phyloP scores from a whole-genome alignment of 2,329 filamentous ascomycete species.

The Cercospora sojina region DNA sequence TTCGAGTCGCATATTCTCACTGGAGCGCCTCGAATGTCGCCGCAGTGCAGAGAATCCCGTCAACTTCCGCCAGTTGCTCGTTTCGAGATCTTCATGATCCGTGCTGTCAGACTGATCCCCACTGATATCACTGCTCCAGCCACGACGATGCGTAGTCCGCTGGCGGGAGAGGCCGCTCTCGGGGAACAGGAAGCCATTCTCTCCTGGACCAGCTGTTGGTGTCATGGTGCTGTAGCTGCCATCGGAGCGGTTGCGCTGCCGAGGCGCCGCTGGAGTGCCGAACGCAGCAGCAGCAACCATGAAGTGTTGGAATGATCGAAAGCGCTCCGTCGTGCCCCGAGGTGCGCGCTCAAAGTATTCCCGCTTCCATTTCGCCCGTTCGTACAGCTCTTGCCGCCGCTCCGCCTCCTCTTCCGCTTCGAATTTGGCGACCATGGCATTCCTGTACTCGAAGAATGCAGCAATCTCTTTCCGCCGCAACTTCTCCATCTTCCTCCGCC shows the following conservation, averaged over 20 bases:
- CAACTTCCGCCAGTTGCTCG: slow-evolving; percentile 16
- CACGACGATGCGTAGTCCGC: slow-evolving; percentile 30
- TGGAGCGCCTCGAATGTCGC: slow-evolving; percentile 13
- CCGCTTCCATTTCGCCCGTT: slow-evolving; percentile 35
- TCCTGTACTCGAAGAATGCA: slow-evolving; percentile 34
- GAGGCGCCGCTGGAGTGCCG: slow-evolving; percentile 21
- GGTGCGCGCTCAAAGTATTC: slow-evolving; percentile 37
- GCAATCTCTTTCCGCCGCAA: slow-evolving; percentile 34
- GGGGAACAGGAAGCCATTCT: slow-evolving; percentile 26
- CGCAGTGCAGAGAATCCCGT: slow-evolving; percentile 22
- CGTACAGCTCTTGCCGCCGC: slow-evolving; percentile 30
- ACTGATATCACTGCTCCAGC: slow-evolving; percentile 38
- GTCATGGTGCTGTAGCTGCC: slow-evolving; percentile 29
- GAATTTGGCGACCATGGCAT: slow-evolving; percentile 37
- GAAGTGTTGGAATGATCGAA: slow-evolving; percentile 34
- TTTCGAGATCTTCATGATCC: slow-evolving; percentile 26
- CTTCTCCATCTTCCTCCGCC: slow-evolving; percentile 36
- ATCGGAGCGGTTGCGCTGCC: slow-evolving; percentile 28
- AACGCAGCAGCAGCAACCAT: slow-evolving; percentile 34
- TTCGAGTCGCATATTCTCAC: slow-evolving; percentile 8
- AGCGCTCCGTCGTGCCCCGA: slow-evolving; percentile 33
- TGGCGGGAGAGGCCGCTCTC: slow-evolving; percentile 25
- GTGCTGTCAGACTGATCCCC: slow-evolving; percentile 39
- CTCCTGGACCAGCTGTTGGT: slow-evolving; percentile 24
- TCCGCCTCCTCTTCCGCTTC: slow-evolving; percentile 36